Evolutionary conservation across 257 asterid species (phyloP).

Genomic region (Scutellaria barbata): DNA sequence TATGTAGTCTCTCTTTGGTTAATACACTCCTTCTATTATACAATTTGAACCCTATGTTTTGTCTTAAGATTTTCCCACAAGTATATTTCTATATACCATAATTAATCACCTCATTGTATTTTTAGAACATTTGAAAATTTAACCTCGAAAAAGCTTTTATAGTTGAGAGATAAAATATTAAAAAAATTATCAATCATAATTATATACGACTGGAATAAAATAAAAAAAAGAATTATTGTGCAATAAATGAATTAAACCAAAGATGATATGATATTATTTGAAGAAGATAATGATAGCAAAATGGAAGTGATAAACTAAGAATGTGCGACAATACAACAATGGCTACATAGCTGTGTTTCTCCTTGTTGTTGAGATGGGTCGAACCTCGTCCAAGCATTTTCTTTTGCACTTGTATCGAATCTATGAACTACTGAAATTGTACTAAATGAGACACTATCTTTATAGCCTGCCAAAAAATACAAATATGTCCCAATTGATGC

Average conservation of each 20-base stretch:
- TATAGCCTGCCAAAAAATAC: constrained; percentile 49
- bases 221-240: no score
- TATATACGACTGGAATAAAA: no score
- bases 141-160: no score
- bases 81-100: no score
- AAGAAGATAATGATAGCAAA: no score
- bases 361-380: constrained; percentile 39
- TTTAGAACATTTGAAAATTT: no score
- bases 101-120: no score
- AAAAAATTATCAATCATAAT: no score
- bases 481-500: constrained; percentile 41
- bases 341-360: constrained; percentile 47
- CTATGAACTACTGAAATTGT: constrained; percentile 42
- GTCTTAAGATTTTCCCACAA: background rate
- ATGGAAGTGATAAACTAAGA: no score
- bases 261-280: no score
- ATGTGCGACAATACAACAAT: constrained; percentile 50
- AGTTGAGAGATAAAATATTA: no score
- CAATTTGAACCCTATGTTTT: background rate
- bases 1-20: background rate
- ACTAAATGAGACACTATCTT: background rate
- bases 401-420: constrained; percentile 45
- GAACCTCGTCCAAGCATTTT: constrained; percentile 45
- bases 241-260: no score
- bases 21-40: background rate